Base-by-base conservation (phyloP, 371 early-diverging fungal species). In the Lichtheimia corymbifera region DNA sequence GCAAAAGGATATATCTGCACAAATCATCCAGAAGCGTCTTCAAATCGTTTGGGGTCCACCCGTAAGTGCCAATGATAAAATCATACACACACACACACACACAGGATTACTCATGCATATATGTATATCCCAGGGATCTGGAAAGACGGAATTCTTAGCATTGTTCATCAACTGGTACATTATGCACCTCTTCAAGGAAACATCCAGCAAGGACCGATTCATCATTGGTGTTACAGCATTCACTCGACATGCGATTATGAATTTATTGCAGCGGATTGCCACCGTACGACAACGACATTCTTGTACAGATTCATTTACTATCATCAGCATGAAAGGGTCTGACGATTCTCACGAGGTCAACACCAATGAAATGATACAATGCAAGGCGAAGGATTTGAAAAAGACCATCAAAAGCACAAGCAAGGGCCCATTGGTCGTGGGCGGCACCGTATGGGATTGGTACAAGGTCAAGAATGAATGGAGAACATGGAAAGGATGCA, bases 41-140 rank as follows among this genome's bases (percentile, higher is more conserved):
- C 83, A 83, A 25, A 76, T 85, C 58, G 68, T 85, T 11, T 85
- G 86, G 86, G 86, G 84, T 4, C 86, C 84, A 22, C 84, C 86
- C 3, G 85, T 85, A 79, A 64, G 65, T 59, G 18, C 6, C 35
- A 35, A 35, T 35, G 35, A 35, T 35, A 35, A 35, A 35, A 35
- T 35, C 35, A 35, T 35, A 35, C 35, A 6, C 22, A 22, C 22
- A 35, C 28, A 28, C 28, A 9, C 9, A 7, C 3, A n/a, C n/a
- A n/a, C 30, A 7, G 7, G 30, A 30, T 6, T 30, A 30, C 35
- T 35, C 35, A 35, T 35, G 35, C 35, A 35, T 22, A 22, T 22
- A 22, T 9, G 35, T 2, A 11, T 11, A 35, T 35, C 35, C 28
- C 14, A 85, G 85, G 86, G 86, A 4, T 85, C 86, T 5, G 86